Evolutionary conservation across 2,329 filamentous ascomycete species (phyloP).

Genomic region (Hymenoscyphus fraxineus): DNA sequence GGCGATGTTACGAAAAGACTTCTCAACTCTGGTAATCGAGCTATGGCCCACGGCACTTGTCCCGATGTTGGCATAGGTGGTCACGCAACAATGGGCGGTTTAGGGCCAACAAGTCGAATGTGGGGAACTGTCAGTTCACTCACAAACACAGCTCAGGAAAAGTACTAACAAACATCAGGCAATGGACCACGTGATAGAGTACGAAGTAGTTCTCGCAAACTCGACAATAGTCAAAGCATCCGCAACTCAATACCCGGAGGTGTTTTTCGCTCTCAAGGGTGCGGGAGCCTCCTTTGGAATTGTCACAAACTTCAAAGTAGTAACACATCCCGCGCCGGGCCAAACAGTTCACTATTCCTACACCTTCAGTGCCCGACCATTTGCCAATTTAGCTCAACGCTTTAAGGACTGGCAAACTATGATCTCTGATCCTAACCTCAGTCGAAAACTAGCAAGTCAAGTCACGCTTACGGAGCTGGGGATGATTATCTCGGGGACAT

Average conservation of each 20-base stretch:
- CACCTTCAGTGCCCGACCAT: conserved; percentile 47
- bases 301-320: conserved; percentile 33
- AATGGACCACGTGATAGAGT: conserved; percentile 46
- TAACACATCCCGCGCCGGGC: conserved; percentile 53
- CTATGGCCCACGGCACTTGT: conserved; percentile 57
- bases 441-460: conserved; percentile 55
- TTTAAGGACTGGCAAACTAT: conserved; percentile 58
- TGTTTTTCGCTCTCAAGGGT: conserved; percentile 36
- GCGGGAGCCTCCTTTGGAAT: conserved; percentile 38
- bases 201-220: conserved; percentile 44
- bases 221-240: conserved; percentile 30
- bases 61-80: conserved; percentile 57
- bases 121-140: conserved; percentile 41
- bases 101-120: conserved; percentile 41
- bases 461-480: conserved; percentile 53
- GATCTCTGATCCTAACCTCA: conserved; percentile 50
- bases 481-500: conserved; percentile 55
- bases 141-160: background rate
- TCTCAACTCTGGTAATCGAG: conserved; percentile 50
- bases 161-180: conserved; percentile 20
- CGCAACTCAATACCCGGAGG: conserved; percentile 28
- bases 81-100: conserved; percentile 50
- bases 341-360: conserved; percentile 58
- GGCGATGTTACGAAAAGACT: conserved; percentile 49
- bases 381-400: conserved; percentile 44